Evolutionary conservation across 1,284 basidiomycete genomes (phyloP).

Genomic region (Grifola frondosa): DNA sequence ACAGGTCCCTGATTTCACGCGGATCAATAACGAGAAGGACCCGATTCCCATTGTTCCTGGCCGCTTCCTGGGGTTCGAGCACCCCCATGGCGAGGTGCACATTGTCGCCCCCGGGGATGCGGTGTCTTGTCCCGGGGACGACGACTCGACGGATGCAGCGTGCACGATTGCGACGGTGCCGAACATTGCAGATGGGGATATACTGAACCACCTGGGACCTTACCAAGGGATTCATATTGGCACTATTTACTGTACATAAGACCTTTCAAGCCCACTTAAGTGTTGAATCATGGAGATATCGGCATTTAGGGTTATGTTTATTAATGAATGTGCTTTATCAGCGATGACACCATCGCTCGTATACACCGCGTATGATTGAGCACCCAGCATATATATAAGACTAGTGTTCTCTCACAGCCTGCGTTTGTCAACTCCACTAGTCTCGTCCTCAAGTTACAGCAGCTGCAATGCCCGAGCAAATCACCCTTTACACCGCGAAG

Average conservation of each 20-base stretch:
- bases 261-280: neutral
- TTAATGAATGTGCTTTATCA: too few species aligned
- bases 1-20: conserved; percentile 33
- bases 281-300: conserved; percentile 3
- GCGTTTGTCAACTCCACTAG: too few species aligned
- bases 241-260: conserved; percentile 43
- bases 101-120: conserved; percentile 28
- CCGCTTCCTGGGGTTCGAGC: conserved; percentile 37
- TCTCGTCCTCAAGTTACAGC: too few species aligned
- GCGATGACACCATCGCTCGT: too few species aligned
- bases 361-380: too few species aligned
- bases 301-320: too few species aligned
- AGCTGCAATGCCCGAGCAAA: conserved; percentile 22
- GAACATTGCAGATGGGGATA: conserved; percentile 40
- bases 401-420: too few species aligned
- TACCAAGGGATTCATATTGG: conserved; percentile 55
- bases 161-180: conserved; percentile 48
- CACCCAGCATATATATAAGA: too few species aligned
- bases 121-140: conserved; percentile 38
- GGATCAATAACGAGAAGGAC: conserved; percentile 39
- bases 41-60: conserved; percentile 41
- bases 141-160: conserved; percentile 45
- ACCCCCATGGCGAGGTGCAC: conserved; percentile 39
- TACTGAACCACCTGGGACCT: conserved; percentile 52
- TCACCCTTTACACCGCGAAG: conserved; percentile 25